phyloP scores from a whole-genome alignment of 495 filamentous ascomycete species.

The Aeminium ludgeri region DNA sequence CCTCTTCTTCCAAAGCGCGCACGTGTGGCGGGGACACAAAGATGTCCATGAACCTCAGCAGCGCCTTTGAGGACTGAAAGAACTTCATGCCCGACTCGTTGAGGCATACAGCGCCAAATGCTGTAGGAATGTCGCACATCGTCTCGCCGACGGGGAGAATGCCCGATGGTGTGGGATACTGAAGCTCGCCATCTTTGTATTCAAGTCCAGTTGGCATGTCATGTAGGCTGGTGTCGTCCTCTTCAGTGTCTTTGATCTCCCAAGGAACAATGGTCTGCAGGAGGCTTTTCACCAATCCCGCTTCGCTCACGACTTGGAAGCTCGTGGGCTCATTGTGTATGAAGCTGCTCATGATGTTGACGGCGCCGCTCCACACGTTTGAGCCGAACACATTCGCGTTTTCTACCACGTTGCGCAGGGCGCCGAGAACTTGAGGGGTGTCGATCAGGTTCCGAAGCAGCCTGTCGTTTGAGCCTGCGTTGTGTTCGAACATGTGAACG shows the following conservation, averaged over 20 bases:
- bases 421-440: constrained; percentile 63
- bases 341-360: constrained; percentile 82
- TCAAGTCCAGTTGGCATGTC: constrained; percentile 9
- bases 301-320: constrained; percentile 85
- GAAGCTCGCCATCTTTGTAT: constrained; percentile 27
- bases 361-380: constrained; percentile 81
- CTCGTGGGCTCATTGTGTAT: constrained; percentile 99
- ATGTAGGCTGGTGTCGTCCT: constrained; percentile 22
- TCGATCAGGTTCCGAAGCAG: constrained; percentile 86
- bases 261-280: constrained; percentile 41
- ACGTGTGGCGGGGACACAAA: constrained; percentile 87
- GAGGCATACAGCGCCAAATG: constrained; percentile 85
- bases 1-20: constrained; percentile 57
- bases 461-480: constrained; percentile 71
- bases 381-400: constrained; percentile 68
- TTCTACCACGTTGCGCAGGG: constrained; percentile 64
- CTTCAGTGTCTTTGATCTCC: constrained; percentile 20
- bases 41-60: constrained; percentile 79
- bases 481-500: constrained; percentile 82
- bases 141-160: constrained; percentile 75
- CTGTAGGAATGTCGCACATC: constrained; percentile 66
- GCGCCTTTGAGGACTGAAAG: constrained; percentile 64
- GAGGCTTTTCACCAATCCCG: constrained; percentile 70
- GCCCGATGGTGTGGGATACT: constrained; percentile 32
- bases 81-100: constrained; percentile 78